These are phyloP conservation scores for Ustulina deusta DNA, from an alignment of 2,329 filamentous ascomycete genomes.

Conservation along the genomic window DNA sequence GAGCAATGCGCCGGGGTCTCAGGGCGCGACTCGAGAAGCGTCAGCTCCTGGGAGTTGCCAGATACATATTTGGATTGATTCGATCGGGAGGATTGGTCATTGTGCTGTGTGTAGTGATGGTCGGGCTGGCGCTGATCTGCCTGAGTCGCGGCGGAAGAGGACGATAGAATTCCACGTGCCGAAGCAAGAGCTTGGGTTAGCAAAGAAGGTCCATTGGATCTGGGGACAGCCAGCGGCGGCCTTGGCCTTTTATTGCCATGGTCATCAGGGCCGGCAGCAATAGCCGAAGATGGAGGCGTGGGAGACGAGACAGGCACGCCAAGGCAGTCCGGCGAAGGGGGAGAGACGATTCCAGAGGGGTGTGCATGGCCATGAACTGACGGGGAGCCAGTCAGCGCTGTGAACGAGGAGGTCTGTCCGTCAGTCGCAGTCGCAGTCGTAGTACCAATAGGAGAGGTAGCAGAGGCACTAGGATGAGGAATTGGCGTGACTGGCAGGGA, in stretches of 20 bases:
- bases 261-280: conserved; percentile 52
- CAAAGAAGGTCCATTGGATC: conserved; percentile 65
- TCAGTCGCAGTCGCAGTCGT: conserved; percentile 45
- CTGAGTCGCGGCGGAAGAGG: conserved; percentile 43
- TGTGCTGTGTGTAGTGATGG: conserved; percentile 41
- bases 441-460: conserved; percentile 36
- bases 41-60: conserved; percentile 38
- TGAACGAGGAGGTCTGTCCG: conserved; percentile 45
- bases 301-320: conserved; percentile 43
- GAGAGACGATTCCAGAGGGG: conserved; percentile 41
- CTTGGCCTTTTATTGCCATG: conserved; percentile 62
- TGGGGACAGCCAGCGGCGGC: conserved; percentile 56
- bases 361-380: conserved; percentile 44
- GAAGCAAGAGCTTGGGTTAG: conserved; percentile 70
- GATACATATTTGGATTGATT: conserved; percentile 41
- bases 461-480: conserved; percentile 41
- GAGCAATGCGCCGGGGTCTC: conserved; percentile 52
- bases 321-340: conserved; percentile 33
- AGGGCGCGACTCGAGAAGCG: conserved; percentile 50
- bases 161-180: conserved; percentile 63
- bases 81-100: conserved; percentile 40
- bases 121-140: conserved; percentile 46
- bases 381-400: conserved; percentile 46
- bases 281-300: conserved; percentile 44
- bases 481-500: conserved; percentile 40